Evolutionary conservation across 768 basidiomycete genomes (phyloP).

Genomic region (Lentinula boryana): DNA sequence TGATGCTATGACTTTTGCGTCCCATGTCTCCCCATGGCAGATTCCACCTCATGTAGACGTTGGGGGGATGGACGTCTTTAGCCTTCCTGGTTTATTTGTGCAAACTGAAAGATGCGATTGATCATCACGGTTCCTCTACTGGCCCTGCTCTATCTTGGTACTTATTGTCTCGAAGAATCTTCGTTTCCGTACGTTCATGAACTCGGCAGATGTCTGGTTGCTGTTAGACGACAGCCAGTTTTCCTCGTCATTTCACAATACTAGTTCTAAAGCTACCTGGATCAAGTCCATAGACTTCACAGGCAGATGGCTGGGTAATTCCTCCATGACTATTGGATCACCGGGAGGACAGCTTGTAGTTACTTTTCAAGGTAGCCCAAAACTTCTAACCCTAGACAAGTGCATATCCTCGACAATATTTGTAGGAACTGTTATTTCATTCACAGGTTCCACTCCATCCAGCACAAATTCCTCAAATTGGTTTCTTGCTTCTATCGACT

Average conservation of each 20-base stretch:
- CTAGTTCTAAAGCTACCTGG: neutral
- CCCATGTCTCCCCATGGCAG: too few relatives aligned
- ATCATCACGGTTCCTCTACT: too few relatives aligned
- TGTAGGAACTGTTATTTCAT: neutral
- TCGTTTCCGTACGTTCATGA: neutral
- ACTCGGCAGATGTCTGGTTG: neutral
- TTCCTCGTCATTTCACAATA: neutral
- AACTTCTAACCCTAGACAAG: neutral
- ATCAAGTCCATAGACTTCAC: neutral
- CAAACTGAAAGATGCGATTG: too few relatives aligned
- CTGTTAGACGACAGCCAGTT: neutral
- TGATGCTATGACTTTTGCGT: too few relatives aligned
- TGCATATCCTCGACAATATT: neutral
- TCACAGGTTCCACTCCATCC: neutral
- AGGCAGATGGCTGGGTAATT: neutral
- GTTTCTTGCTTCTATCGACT: conserved; percentile 1
- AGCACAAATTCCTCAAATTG: neutral
- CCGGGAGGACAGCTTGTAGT: neutral
- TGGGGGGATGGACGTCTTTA: too few relatives aligned
- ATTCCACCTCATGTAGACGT: too few relatives aligned
- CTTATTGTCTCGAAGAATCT: neutral
- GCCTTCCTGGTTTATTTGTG: too few relatives aligned
- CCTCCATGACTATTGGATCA: neutral
- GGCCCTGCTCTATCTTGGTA: too few relatives aligned
- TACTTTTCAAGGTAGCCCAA: neutral